These are phyloP conservation scores for Mycena crocata DNA, from an alignment of 768 basidiomycete species.

Conservation along the genomic window DNA sequence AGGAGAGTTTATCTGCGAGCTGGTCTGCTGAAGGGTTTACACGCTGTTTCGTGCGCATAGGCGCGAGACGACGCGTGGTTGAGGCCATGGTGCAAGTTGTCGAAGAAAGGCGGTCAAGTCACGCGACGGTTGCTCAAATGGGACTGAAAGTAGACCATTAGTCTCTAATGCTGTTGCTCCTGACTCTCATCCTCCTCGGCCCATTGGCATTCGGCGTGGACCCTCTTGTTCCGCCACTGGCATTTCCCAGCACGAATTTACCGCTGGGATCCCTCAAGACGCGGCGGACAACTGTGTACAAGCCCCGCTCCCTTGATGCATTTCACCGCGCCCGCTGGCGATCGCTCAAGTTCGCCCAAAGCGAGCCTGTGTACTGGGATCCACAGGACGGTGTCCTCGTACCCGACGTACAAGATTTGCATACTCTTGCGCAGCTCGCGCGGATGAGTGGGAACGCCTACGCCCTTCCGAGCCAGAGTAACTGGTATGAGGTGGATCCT, in stretches of 20 bases:
- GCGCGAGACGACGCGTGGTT: slow-evolving; percentile 31
- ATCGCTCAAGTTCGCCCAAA: slow-evolving; percentile 61
- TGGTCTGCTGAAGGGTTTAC: slow-evolving; percentile 20
- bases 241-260: not conserved
- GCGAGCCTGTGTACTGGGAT: slow-evolving; percentile 75
- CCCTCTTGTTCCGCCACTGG: not conserved
- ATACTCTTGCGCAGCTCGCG: slow-evolving; percentile 86
- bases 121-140: slow-evolving; percentile 2
- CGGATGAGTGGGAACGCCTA: slow-evolving; percentile 94
- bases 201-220: slow-evolving; percentile 11
- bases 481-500: slow-evolving; percentile 86
- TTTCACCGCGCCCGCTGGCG: slow-evolving; percentile 64
- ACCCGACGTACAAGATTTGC: slow-evolving; percentile 83
- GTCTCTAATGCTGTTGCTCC: slow-evolving; percentile 12
- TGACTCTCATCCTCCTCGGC: slow-evolving; percentile 10
- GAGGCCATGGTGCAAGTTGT: slow-evolving; percentile 6
- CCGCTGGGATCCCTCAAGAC: slow-evolving; percentile 50
- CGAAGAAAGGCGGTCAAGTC: slow-evolving; percentile 2
- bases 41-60: slow-evolving; percentile 25
- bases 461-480: slow-evolving; percentile 71
- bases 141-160: too few relatives aligned
- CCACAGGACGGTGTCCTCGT: slow-evolving; percentile 69
- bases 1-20: slow-evolving; percentile 19
- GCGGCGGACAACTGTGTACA: slow-evolving; percentile 67
- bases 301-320: slow-evolving; percentile 64